Evolutionary conservation across 108 stramenopile genomes (phyloP).

Genomic region (Skeletonema costatum): DNA sequence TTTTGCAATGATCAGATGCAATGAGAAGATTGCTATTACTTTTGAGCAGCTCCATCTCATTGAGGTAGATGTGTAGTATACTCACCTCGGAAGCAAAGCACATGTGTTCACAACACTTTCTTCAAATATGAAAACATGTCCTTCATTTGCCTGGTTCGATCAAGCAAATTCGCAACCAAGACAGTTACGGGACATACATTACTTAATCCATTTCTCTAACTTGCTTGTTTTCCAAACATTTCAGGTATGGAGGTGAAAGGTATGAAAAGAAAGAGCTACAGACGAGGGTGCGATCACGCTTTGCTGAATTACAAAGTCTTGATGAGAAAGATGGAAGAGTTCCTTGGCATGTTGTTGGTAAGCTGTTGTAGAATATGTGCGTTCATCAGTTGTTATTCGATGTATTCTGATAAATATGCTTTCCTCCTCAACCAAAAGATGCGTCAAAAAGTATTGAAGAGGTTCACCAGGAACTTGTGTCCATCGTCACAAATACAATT

Average conservation of each 20-base stretch:
- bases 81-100: conserved; percentile 11
- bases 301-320: conserved; percentile 67
- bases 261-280: conserved; percentile 89
- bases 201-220: conserved; percentile 5
- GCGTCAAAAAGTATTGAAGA: conserved; percentile 81
- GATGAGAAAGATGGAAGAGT: conserved; percentile 64
- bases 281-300: conserved; percentile 79
- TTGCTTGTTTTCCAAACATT: conserved; percentile 14
- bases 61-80: not conserved
- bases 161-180: conserved; percentile 49
- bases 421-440: conserved; percentile 9
- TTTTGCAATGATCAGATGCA: not conserved
- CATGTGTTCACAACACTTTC: conserved; percentile 3
- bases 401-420: not conserved
- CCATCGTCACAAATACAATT: conserved; percentile 63
- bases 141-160: conserved; percentile 53
- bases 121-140: conserved; percentile 27
- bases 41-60: conserved; percentile 1
- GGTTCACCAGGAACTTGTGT: conserved; percentile 65
- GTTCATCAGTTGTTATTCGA: not conserved
- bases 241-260: conserved; percentile 83
- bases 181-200: conserved; percentile 58
- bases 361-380: not conserved
- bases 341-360: conserved; percentile 73
- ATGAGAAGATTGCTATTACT: not conserved